phyloP scores from a whole-genome alignment of 179 eudicot species.

The Gypsophila paniculata region DNA sequence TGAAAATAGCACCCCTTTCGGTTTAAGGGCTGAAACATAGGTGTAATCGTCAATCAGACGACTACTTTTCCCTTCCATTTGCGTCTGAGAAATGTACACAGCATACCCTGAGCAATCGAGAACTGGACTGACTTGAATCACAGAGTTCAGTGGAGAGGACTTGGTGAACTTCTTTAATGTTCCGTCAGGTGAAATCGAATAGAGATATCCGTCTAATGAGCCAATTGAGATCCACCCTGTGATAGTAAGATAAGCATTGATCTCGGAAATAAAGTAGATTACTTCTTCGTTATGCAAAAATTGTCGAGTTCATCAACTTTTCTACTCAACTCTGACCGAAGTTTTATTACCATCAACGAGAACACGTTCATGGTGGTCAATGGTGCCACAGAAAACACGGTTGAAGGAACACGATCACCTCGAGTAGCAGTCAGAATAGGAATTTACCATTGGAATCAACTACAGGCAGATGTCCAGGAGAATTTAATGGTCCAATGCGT shows the following conservation, averaged over 20 bases:
- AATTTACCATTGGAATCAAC: constrained; percentile 71
- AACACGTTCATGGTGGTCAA: neutral
- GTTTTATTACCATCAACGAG: too few species aligned
- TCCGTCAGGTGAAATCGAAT: constrained; percentile 81
- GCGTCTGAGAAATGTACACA: constrained; percentile 65
- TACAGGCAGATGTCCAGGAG: constrained; percentile 51
- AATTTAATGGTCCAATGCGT: constrained; percentile 62
- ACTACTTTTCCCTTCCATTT: constrained; percentile 63
- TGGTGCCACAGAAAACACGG: neutral
- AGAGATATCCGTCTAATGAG: constrained; percentile 74
- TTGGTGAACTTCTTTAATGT: constrained; percentile 48
- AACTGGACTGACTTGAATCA: constrained; percentile 68
- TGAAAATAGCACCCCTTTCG: constrained; percentile 50
- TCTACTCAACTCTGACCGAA: too few species aligned
- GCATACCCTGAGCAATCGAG: constrained; percentile 93
- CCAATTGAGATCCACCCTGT: constrained; percentile 93
- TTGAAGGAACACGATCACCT: neutral
- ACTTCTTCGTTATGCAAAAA: too few species aligned
- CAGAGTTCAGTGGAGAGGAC: constrained; percentile 35
- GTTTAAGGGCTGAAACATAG: constrained; percentile 66
- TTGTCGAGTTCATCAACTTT: too few species aligned
- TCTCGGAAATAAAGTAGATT: too few species aligned
- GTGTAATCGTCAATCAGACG: constrained; percentile 40
- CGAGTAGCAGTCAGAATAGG: constrained; percentile 1
- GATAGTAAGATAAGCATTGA: neutral